Base-by-base conservation (phyloP, 148 eudicot genomes). In the Camellia sinensis region DNA sequence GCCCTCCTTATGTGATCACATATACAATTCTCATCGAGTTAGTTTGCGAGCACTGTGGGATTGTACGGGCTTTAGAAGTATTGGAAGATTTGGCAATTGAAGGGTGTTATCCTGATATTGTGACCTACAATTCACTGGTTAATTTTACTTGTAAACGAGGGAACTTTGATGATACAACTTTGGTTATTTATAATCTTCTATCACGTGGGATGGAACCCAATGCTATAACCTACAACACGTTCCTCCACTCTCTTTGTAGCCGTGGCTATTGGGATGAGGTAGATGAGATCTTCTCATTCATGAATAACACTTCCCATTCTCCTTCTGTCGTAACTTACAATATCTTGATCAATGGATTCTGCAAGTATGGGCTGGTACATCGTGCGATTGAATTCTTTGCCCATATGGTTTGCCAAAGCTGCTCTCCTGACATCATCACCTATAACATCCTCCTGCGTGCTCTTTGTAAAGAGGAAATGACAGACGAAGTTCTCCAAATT, bases 51-150 rank as follows among this genome's bases (percentile, higher is more conserved):
- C 83, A 82, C 41, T 84, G 87, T 78, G 98, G 98, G 67, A 80
- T 87, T 74, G 43, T 76, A 69, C 86, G 80, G 53, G 90, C 98
- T 59, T 74, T 93, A 13, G 89, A 85, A 77, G 85, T 89, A 79
- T 80, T 95, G 85, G 91, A 95, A 60, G 97, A 95, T 79, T 83
- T 95, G 83, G 87, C 86, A 22, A 75, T 78, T 60, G 94, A 95
- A 84, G 98, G 98, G 48, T 93, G 97, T 85, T 86, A 85, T 82
- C 98, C 98, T 63, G 97, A 95, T 84, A 80, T 83, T 14, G 88
- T 92, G 80, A 90, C 90, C 71, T 95, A 89, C 82, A 93, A 93
- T 72, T 83, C 88, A 17, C 82, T 95, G 79, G 15, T 95, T 18
- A 92, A 84, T 79, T 79, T 77, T 70, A 50, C 93, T 75, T 89